Evolutionary conservation across 106 monocot species (phyloP).

Genomic region (Dendrobium catenatum): DNA sequence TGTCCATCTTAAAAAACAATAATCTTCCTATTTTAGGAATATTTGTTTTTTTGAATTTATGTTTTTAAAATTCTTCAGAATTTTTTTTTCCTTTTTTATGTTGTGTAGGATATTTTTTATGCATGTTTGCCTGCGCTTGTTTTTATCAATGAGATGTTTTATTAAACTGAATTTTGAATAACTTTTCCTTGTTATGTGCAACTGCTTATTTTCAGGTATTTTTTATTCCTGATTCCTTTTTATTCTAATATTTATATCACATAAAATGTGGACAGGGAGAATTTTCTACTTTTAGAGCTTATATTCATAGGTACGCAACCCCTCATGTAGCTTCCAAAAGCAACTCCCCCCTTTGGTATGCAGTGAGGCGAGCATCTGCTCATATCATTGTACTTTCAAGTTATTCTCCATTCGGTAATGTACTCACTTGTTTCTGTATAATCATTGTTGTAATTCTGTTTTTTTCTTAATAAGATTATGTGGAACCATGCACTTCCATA

Average conservation of each 20-base stretch:
- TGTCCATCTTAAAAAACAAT: not conserved
- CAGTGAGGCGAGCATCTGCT: slow-evolving; percentile 82
- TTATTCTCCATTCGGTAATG: slow-evolving; percentile 95
- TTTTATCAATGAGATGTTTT: not conserved
- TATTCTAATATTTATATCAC: slow-evolving; percentile 3
- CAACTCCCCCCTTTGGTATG: slow-evolving; percentile 96
- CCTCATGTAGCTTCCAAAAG: slow-evolving; percentile 71
- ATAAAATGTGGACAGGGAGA: slow-evolving; percentile 45
- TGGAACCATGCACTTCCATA: not conserved
- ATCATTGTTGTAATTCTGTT: not conserved
- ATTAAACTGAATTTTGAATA: not conserved
- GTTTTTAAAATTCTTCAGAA: not conserved
- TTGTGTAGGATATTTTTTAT: not conserved
- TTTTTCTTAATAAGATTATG: not conserved
- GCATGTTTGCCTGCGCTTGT: not conserved
- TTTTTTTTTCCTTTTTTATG: not conserved
- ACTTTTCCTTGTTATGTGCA: not conserved
- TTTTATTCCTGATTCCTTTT: not conserved
- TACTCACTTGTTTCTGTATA: not conserved
- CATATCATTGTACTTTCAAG: slow-evolving; percentile 95
- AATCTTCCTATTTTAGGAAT: not conserved
- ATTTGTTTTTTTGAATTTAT: not conserved
- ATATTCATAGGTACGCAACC: slow-evolving; percentile 58
- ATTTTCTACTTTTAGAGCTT: slow-evolving; percentile 59
- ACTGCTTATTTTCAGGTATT: not conserved